Percentiles rank a stretch among this genome's conserved stretches.
phyloP scores from a whole-genome alignment of 768 basidiomycete genomes.

The Pholiota conissans region DNA sequence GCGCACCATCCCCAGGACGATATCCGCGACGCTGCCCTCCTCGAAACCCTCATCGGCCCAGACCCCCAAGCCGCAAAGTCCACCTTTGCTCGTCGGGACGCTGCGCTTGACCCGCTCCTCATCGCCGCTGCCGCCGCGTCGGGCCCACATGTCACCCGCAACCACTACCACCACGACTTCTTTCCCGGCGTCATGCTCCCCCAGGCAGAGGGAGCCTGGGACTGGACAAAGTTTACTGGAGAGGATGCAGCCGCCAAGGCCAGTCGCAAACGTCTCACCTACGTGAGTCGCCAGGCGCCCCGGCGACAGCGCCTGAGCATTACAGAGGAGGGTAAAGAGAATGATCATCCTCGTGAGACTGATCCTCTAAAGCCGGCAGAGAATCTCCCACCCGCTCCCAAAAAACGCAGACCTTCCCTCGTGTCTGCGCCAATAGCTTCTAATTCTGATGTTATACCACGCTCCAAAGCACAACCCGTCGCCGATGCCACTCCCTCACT shows the following conservation, averaged over 20 bases:
- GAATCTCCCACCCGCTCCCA: conserved; percentile 37
- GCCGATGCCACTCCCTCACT: conserved; percentile 20
- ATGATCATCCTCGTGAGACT: conserved; percentile 38
- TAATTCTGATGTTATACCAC: conserved; percentile 25
- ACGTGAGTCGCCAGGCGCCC: conserved; percentile 77
- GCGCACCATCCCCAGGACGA: conserved; percentile 20
- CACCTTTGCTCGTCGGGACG: conserved; percentile 60
- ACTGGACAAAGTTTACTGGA: conserved; percentile 57
- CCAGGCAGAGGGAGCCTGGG: conserved; percentile 51
- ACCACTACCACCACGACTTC: conserved; percentile 85
- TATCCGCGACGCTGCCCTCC: conserved; percentile 58
- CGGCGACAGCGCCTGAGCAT: conserved; percentile 54
- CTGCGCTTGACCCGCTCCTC: conserved; percentile 75
- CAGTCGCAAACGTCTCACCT: conserved; percentile 50
- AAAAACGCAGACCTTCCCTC: conserved; percentile 41
- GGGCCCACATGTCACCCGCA: conserved; percentile 76
- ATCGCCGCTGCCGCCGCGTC: conserved; percentile 76
- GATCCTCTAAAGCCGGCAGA: conserved; percentile 39
- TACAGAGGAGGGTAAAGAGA: conserved; percentile 50
- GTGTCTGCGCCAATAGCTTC: conserved; percentile 19
- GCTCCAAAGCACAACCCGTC: conserved; percentile 22
- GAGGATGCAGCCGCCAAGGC: conserved; percentile 38
- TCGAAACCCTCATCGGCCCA: conserved; percentile 65
- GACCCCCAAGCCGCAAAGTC: conserved; percentile 37
- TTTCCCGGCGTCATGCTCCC: conserved; percentile 59